These are phyloP conservation scores for Dactylonectria estremocensis DNA, from an alignment of 2,329 filamentous ascomycete genomes.

Conservation along the genomic window DNA sequence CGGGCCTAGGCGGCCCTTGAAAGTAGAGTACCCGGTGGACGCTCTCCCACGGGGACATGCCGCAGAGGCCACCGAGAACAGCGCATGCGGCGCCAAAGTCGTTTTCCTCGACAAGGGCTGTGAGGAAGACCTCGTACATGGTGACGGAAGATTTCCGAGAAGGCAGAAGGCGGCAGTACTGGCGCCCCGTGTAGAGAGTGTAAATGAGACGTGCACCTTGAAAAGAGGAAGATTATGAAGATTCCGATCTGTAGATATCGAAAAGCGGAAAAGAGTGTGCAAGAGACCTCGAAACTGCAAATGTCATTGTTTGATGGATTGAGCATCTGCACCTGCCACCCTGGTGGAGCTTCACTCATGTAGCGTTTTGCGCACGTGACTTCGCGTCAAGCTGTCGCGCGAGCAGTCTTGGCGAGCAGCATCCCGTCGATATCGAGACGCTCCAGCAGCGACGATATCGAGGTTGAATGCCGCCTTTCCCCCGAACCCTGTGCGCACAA, in stretches of 20 bases:
- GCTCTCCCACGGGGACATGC: slow-evolving; percentile 67
- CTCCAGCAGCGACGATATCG: slow-evolving; percentile 5
- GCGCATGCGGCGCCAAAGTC: slow-evolving; percentile 66
- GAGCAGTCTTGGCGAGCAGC: slow-evolving; percentile 28
- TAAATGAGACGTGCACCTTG: not conserved
- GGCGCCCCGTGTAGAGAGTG: not conserved
- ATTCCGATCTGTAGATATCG: not conserved
- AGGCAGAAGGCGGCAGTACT: not conserved
- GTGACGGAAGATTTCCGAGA: slow-evolving; percentile 13
- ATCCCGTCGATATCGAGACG: slow-evolving; percentile 19
- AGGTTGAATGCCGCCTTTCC: slow-evolving; percentile 34
- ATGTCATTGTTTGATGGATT: slow-evolving; percentile 2
- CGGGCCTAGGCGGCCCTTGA: slow-evolving; percentile 62
- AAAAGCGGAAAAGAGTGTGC: not conserved
- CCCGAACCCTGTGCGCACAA: slow-evolving; percentile 30
- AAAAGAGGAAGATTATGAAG: not conserved
- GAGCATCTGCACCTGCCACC: slow-evolving; percentile 8
- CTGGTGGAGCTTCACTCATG: slow-evolving; percentile 23
- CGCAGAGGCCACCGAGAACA: slow-evolving; percentile 71
- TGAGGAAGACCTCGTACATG: slow-evolving; percentile 75
- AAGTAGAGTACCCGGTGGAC: slow-evolving; percentile 69
- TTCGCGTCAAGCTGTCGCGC: slow-evolving; percentile 44
- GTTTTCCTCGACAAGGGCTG: slow-evolving; percentile 65
- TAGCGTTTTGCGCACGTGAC: slow-evolving; percentile 48
- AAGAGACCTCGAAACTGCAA: slow-evolving; percentile 7